phyloP scores from a whole-genome alignment of 176 grass and related monocot genomes.

The Dactylis glomerata region DNA sequence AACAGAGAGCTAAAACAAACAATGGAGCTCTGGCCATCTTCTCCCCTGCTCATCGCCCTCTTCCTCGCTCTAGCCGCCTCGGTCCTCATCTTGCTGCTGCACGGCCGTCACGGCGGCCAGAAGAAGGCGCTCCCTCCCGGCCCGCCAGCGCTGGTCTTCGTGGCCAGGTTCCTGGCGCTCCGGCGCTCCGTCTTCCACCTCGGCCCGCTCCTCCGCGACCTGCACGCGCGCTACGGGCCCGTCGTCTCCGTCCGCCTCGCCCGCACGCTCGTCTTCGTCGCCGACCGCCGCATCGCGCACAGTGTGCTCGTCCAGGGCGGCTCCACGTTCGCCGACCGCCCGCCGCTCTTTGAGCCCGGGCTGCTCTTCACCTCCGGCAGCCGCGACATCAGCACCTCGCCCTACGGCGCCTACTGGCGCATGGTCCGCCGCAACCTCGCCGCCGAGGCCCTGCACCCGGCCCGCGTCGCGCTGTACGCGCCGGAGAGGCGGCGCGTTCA shows the following conservation, averaged over 20 bases:
- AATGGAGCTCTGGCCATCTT: conserved; percentile 9
- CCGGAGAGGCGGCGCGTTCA: conserved; percentile 25
- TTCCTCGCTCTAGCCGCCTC: not conserved
- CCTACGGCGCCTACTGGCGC: conserved; percentile 52
- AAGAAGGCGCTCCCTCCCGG: conserved; percentile 39
- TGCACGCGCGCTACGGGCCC: conserved; percentile 26
- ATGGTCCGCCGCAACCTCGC: conserved; percentile 54
- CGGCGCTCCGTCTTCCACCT: conserved; percentile 34
- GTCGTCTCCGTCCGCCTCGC: conserved; percentile 26
- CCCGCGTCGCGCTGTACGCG: conserved; percentile 23
- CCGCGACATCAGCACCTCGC: conserved; percentile 35
- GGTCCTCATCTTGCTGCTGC: not conserved
- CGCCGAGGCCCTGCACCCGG: conserved; percentile 28
- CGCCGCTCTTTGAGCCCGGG: not conserved
- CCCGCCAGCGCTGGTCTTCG: conserved; percentile 27
- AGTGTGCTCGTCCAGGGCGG: conserved; percentile 40
- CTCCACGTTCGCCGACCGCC: conserved; percentile 45
- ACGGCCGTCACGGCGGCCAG: not conserved
- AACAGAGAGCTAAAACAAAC: not conserved
- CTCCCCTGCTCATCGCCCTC: not conserved
- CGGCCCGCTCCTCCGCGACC: conserved; percentile 13
- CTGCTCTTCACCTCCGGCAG: conserved; percentile 19
- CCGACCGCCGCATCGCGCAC: conserved; percentile 44
- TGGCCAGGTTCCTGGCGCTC: conserved; percentile 26
- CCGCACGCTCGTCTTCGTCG: conserved; percentile 50